Evolutionary conservation across 208 protist genomes (phyloP).

Genomic region (Leishmania martiniquensis): DNA sequence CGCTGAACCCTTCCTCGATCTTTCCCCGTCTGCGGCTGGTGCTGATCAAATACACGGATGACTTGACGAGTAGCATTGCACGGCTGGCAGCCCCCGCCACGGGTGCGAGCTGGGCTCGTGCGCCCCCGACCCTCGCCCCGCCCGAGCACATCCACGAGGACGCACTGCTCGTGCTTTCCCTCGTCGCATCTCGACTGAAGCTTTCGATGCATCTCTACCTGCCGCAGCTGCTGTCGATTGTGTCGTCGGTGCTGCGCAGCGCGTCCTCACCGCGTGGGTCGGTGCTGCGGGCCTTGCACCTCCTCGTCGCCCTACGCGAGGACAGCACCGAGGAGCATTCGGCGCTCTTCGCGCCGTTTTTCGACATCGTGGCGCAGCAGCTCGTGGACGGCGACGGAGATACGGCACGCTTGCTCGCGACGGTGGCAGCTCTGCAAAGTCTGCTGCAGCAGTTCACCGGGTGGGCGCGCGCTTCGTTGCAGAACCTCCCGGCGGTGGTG

Average conservation of each 20-base stretch:
- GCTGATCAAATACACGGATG: conserved; percentile 54
- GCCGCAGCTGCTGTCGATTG: conserved; percentile 28
- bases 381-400: conserved; percentile 69
- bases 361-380: conserved; percentile 63
- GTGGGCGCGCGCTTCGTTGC: conserved; percentile 24
- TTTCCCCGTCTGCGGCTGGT: conserved; percentile 76
- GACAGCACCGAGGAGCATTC: conserved; percentile 65
- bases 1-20: conserved; percentile 49
- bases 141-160: conserved; percentile 21
- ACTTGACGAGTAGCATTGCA: conserved; percentile 36
- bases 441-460: conserved; percentile 63
- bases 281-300: conserved; percentile 59
- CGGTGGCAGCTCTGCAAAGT: conserved; percentile 64
- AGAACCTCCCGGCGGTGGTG: conserved; percentile 48
- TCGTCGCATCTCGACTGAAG: conserved; percentile 24
- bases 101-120: conserved; percentile 30
- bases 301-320: conserved; percentile 74
- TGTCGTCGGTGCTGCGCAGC: conserved; percentile 34
- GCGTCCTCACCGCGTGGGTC: conserved; percentile 34
- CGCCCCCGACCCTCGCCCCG: conserved; percentile 27
- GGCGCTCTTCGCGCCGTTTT: conserved; percentile 61
- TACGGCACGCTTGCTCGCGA: conserved; percentile 46
- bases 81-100: neutral
- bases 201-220: conserved; percentile 32
- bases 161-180: conserved; percentile 23